These are phyloP conservation scores for Stygiomarasmius scandens DNA, from an alignment of 1,284 basidiomycete species.

Conservation along the genomic window DNA sequence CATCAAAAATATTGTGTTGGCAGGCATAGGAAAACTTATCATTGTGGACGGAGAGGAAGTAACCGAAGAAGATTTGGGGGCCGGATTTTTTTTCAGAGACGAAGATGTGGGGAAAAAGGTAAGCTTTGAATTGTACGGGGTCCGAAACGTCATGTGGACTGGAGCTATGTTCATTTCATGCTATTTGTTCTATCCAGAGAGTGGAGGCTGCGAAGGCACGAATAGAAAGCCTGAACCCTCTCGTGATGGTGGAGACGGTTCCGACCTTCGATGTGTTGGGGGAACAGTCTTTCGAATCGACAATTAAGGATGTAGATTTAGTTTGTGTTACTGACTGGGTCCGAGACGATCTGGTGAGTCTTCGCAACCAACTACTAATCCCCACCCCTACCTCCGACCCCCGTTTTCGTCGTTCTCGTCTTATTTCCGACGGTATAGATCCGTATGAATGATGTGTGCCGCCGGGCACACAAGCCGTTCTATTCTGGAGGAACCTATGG, in stretches of 20 bases:
- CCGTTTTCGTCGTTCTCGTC: conserved; percentile 17
- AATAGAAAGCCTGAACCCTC: conserved; percentile 89
- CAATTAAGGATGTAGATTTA: conserved; percentile 72
- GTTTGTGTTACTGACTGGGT: conserved; percentile 84
- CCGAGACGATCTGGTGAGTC: conserved; percentile 69
- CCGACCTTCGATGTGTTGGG: conserved; percentile 54
- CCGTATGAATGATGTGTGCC: conserved; percentile 75
- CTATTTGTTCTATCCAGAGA: conserved; percentile 53
- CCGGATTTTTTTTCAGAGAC: conserved; percentile 93
- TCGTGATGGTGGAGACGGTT: conserved; percentile 79
- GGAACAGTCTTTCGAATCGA: conserved; percentile 55
- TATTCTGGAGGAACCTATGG: conserved; percentile 91
- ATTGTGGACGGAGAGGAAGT: conserved; percentile 68
- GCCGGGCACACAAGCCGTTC: conserved; percentile 74
- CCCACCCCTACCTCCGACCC: conserved; percentile 10
- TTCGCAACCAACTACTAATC: conserved; percentile 14
- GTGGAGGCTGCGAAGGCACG: conserved; percentile 82
- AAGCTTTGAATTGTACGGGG: conserved; percentile 24
- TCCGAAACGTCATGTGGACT: conserved; percentile 35
- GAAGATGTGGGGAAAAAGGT: conserved; percentile 90
- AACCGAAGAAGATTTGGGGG: conserved; percentile 80
- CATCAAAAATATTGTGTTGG: conserved; percentile 91
- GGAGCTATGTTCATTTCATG: conserved; percentile 36
- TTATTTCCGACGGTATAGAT: conserved; percentile 49
- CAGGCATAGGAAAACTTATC: conserved; percentile 74